Percentiles rank a stretch among this genome's conserved stretches.
Evolutionary conservation across 2,329 filamentous ascomycete genomes (phyloP).

Genomic region (Diaporthe longicolla): DNA sequence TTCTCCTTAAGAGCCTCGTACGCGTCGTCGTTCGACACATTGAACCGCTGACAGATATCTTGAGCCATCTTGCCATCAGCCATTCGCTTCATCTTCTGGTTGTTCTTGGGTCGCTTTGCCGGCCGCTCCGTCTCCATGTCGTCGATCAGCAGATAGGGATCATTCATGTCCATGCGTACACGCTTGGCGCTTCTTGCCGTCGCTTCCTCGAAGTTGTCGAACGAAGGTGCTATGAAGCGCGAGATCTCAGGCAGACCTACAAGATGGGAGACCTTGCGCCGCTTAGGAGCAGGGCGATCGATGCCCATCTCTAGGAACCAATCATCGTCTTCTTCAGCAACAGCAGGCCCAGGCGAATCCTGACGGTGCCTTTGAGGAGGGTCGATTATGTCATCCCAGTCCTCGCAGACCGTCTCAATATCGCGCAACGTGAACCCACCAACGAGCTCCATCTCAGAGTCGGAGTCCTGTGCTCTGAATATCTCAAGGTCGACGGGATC

Average conservation of each 20-base stretch:
- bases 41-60: slow-evolving; percentile 86
- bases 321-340: slow-evolving; percentile 69
- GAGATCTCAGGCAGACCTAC: slow-evolving; percentile 69
- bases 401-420: slow-evolving; percentile 86
- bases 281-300: slow-evolving; percentile 69
- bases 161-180: slow-evolving; percentile 87
- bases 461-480: slow-evolving; percentile 58
- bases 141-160: slow-evolving; percentile 88
- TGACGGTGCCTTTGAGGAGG: slow-evolving; percentile 49
- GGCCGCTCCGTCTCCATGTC: slow-evolving; percentile 76
- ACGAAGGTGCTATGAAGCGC: slow-evolving; percentile 75
- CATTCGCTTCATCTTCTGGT: slow-evolving; percentile 75
- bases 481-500: slow-evolving; percentile 61
- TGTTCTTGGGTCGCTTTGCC: slow-evolving; percentile 70
- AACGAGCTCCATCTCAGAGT: slow-evolving; percentile 74
- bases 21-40: slow-evolving; percentile 95
- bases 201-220: slow-evolving; percentile 84
- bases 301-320: slow-evolving; percentile 74
- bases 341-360: slow-evolving; percentile 44
- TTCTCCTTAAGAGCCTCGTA: slow-evolving; percentile 98
- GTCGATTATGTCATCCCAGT: slow-evolving; percentile 81
- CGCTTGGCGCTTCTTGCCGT: slow-evolving; percentile 82
- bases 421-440: slow-evolving; percentile 85
- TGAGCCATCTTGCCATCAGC: slow-evolving; percentile 78
- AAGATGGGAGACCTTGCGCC: slow-evolving; percentile 70